These are phyloP conservation scores for Clohesyomyces aquaticus DNA, from an alignment of 495 filamentous ascomycete genomes.

Conservation along the genomic window DNA sequence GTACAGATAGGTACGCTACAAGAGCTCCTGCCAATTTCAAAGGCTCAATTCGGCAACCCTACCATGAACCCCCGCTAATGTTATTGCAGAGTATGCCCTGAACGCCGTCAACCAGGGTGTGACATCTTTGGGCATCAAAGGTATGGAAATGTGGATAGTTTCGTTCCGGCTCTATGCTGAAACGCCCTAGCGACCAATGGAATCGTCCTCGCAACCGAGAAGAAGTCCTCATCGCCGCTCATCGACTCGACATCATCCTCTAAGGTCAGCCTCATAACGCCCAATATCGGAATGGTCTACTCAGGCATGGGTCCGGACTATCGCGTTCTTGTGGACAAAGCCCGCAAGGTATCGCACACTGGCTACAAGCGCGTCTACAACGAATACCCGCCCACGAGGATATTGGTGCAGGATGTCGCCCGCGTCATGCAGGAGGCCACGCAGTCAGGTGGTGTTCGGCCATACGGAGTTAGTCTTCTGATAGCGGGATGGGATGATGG, in stretches of 20 bases:
- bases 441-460: constrained; percentile 93
- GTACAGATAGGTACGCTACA: constrained; percentile 71
- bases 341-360: constrained; percentile 98
- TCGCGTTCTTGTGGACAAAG: constrained; percentile 93
- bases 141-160: constrained; percentile 50
- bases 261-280: constrained; percentile 97
- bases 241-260: constrained; percentile 92
- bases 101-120: constrained; percentile 99
- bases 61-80: constrained; percentile 29
- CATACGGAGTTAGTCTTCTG: constrained; percentile 95
- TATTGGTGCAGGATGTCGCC: constrained; percentile 98
- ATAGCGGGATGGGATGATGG: constrained; percentile 99
- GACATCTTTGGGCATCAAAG: constrained; percentile 97
- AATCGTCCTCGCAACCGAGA: constrained; percentile 98
- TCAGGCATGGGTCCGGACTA: constrained; percentile 99
- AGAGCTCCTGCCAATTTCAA: background rate
- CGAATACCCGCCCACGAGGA: constrained; percentile 97
- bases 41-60: no score
- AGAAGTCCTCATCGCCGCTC: constrained; percentile 96
- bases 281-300: constrained; percentile 99
- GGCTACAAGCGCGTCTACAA: constrained; percentile 99
- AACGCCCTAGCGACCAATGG: constrained; percentile 82
- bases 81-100: constrained; percentile 85
- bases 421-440: constrained; percentile 98
- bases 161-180: constrained; percentile 6